These are phyloP conservation scores for Beta vulgaris DNA, from an alignment of 148 eudicot genomes.

Conservation along the genomic window DNA sequence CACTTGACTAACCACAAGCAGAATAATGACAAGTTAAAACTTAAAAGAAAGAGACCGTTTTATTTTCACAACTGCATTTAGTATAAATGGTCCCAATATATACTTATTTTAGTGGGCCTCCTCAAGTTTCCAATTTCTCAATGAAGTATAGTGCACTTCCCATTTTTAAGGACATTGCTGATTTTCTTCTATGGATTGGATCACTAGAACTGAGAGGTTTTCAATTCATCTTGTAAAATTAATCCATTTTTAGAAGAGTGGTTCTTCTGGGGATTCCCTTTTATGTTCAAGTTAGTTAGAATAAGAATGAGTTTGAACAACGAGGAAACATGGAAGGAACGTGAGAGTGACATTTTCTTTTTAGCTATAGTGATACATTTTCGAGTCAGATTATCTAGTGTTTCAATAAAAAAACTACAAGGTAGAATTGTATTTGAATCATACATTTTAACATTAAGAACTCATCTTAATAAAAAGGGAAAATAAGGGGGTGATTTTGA, in stretches of 20 bases:
- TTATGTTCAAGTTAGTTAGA: too few relatives aligned
- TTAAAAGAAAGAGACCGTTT: not conserved
- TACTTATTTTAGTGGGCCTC: not conserved
- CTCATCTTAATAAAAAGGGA: too few relatives aligned
- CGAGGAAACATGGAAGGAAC: not conserved
- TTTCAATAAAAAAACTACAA: too few relatives aligned
- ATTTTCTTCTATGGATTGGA: not conserved
- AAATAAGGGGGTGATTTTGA: too few relatives aligned
- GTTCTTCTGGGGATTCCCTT: too few relatives aligned
- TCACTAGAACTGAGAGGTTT: too few relatives aligned
- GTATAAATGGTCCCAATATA: not conserved
- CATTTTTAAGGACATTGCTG: not conserved
- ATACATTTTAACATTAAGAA: too few relatives aligned
- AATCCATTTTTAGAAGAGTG: too few relatives aligned
- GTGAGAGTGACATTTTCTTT: too few relatives aligned
- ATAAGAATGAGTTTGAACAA: not conserved
- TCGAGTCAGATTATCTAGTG: too few relatives aligned
- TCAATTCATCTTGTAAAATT: not conserved
- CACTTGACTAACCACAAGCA: not conserved
- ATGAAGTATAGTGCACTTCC: not conserved
- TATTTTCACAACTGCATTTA: not conserved
- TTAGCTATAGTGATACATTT: too few relatives aligned
- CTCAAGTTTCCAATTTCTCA: not conserved
- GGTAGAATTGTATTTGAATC: too few relatives aligned
- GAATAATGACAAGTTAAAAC: not conserved